These are phyloP conservation scores for Nakazawaea wickerhamii DNA, from an alignment of 805 yeast genomes.

Conservation along the genomic window DNA sequence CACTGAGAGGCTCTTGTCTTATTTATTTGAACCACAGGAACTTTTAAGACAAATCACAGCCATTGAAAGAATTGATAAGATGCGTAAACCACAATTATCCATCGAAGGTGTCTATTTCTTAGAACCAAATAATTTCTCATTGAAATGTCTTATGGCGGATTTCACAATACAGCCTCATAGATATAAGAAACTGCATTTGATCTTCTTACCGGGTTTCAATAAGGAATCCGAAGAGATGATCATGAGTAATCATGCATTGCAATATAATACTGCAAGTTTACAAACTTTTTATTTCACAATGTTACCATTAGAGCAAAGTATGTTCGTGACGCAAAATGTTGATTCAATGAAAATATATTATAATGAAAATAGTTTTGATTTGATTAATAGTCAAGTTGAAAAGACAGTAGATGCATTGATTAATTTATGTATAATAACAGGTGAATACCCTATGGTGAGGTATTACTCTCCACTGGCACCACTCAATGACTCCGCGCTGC, in stretches of 20 bases:
- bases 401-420: constrained; percentile 61
- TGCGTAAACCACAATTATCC: constrained; percentile 54
- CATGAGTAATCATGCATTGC: constrained; percentile 18
- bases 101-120: constrained; percentile 78
- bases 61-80: constrained; percentile 57
- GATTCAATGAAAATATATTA: constrained; percentile 70
- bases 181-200: constrained; percentile 68
- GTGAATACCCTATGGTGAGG: constrained; percentile 85
- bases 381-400: constrained; percentile 53
- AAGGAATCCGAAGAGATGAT: constrained; percentile 12
- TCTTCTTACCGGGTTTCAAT: constrained; percentile 60
- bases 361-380: constrained; percentile 55
- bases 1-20: constrained; percentile 42
- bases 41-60: constrained; percentile 54
- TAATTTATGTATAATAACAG: constrained; percentile 68
- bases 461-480: constrained; percentile 54
- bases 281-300: constrained; percentile 39
- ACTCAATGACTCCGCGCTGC: constrained; percentile 46
- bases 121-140: constrained; percentile 60
- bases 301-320: constrained; percentile 63
- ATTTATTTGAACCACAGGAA: constrained; percentile 42
- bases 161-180: constrained; percentile 58
- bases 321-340: constrained; percentile 58
- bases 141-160: constrained; percentile 78
- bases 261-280: constrained; percentile 15